A percentile compares a stretch with the other conserved stretches of the same genome.
Conservation (phyloP, 75 land plant species). For the Sequoiadendron giganteum region DNA sequence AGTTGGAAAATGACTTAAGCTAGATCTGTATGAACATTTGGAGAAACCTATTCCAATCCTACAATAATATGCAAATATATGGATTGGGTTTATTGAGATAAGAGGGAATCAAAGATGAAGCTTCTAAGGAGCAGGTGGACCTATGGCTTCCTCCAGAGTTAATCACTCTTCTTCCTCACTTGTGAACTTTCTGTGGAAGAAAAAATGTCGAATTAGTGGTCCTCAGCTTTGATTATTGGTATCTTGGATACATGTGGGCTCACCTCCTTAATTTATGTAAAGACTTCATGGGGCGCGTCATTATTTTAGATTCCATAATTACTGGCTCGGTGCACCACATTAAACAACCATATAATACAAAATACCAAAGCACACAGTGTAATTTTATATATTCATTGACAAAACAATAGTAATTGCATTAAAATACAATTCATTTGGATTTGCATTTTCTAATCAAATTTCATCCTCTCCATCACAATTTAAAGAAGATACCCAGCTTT, state of each 20-base stretch:
- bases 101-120: no score
- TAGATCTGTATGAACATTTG: no score
- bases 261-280: background rate
- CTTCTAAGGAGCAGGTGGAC: no score
- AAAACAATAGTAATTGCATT: background rate
- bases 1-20: no score
- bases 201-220: no score
- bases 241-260: no score
- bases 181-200: background rate
- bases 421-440: background rate
- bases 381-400: background rate
- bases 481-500: background rate
- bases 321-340: background rate
- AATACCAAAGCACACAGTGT: background rate
- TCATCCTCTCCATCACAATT: background rate
- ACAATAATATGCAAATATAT: no score
- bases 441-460: background rate
- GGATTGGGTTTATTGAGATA: no score
- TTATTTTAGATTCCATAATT: background rate
- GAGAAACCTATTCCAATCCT: no score
- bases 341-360: background rate
- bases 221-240: no score
- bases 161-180: background rate
- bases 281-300: background rate
- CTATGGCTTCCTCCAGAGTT: no score